These are phyloP conservation scores for Phytophthora constricta DNA, from an alignment of 352 stramenopile species.

Conservation along the genomic window DNA sequence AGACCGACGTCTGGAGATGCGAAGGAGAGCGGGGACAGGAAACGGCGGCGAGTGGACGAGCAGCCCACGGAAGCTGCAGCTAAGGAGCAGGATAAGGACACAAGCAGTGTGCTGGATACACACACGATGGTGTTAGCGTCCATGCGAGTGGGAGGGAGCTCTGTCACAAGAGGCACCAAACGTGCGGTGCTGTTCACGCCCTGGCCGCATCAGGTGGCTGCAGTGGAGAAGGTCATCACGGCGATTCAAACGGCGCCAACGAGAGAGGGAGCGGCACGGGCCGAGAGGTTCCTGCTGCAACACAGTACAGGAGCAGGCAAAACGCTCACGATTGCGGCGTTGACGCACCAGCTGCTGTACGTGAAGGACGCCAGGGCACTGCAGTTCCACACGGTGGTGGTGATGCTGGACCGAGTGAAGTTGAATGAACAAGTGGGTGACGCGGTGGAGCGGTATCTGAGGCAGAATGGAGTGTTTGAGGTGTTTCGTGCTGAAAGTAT, in stretches of 20 bases:
- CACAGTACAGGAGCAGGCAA: conserved; percentile 87
- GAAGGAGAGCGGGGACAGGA: neutral
- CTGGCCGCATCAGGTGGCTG: conserved; percentile 69
- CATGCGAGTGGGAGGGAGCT: conserved; percentile 63
- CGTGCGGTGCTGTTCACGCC: conserved; percentile 48
- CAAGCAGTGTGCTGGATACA: conserved; percentile 14
- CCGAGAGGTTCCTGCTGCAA: conserved; percentile 72
- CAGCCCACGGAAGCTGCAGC: conserved; percentile 12
- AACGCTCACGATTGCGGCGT: conserved; percentile 76
- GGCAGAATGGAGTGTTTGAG: conserved; percentile 72
- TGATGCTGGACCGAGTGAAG: conserved; percentile 86
- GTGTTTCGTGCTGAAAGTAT: conserved; percentile 80
- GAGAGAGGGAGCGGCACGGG: conserved; percentile 6
- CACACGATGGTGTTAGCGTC: conserved; percentile 47
- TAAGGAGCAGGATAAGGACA: conserved; percentile 12
- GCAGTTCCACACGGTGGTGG: conserved; percentile 80
- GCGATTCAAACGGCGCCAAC: conserved; percentile 37
- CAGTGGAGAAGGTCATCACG: conserved; percentile 60
- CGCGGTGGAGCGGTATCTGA: conserved; percentile 73
- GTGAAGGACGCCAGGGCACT: conserved; percentile 41
- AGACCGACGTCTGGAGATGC: conserved; percentile 38
- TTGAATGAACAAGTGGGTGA: conserved; percentile 82
- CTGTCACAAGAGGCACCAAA: conserved; percentile 34
- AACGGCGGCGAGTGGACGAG: conserved; percentile 27
- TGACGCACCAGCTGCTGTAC: conserved; percentile 75